These are phyloP conservation scores for Fistulinella prunicolor DNA, from an alignment of 768 basidiomycete species.

Conservation along the genomic window DNA sequence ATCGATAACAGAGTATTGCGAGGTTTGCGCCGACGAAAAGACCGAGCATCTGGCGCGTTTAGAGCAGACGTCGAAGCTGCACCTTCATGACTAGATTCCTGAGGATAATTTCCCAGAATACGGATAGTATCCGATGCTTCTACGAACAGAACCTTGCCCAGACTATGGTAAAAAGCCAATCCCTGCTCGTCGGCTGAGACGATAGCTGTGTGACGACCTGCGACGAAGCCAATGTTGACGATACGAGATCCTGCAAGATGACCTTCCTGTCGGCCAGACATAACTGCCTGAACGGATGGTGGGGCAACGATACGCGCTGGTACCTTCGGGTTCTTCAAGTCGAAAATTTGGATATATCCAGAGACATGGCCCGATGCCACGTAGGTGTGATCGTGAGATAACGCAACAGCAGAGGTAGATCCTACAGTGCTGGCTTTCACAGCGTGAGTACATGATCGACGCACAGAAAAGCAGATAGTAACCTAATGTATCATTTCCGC, in stretches of 20 bases:
- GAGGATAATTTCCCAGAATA: slow-evolving; percentile 88
- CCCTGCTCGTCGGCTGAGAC: slow-evolving; percentile 89
- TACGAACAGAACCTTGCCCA: slow-evolving; percentile 92
- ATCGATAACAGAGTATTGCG: slow-evolving; percentile 75
- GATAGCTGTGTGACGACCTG: slow-evolving; percentile 88
- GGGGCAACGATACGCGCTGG: slow-evolving; percentile 73
- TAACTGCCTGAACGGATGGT: slow-evolving; percentile 61
- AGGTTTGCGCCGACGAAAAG: slow-evolving; percentile 44
- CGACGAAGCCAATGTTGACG: slow-evolving; percentile 80
- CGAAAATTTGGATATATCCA: slow-evolving; percentile 85
- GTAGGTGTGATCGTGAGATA: slow-evolving; percentile 93
- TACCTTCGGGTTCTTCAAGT: slow-evolving; percentile 64
- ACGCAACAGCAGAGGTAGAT: slow-evolving; percentile 80
- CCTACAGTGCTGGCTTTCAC: slow-evolving; percentile 59
- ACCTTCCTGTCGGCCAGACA: slow-evolving; percentile 81
- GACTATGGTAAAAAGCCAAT: slow-evolving; percentile 90
- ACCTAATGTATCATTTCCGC: slow-evolving; percentile 71
- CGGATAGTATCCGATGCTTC: slow-evolving; percentile 93
- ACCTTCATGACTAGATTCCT: slow-evolving; percentile 29
- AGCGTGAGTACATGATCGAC: slow-evolving; percentile 19
- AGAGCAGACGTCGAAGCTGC: slow-evolving; percentile 12
- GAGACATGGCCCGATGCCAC: slow-evolving; percentile 83
- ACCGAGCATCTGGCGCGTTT: slow-evolving; percentile 22
- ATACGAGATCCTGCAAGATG: slow-evolving; percentile 81
- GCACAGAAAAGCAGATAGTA: slow-evolving; percentile 14